Percentiles rank a stretch among this genome's conserved stretches.
phyloP scores from a whole-genome alignment of 345 rosid genomes.

The Eucalyptus shirleyi region DNA sequence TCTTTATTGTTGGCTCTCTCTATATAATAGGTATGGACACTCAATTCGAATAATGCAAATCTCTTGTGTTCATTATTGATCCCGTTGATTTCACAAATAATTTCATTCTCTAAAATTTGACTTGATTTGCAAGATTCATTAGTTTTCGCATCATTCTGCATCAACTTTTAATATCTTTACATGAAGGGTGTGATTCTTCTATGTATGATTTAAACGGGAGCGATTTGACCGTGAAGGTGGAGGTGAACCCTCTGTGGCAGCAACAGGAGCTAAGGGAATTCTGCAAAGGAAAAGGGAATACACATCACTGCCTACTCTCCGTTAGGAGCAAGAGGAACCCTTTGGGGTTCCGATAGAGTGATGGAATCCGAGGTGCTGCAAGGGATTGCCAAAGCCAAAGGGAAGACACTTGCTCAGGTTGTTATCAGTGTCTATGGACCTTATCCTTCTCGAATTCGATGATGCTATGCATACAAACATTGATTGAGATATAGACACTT shows the following conservation, averaged over 20 bases:
- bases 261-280: constrained; percentile 13
- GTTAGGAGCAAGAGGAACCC: constrained; percentile 15
- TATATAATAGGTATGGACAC: background rate
- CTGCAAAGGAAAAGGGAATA: constrained; percentile 13
- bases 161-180: background rate
- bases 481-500: background rate
- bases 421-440: background rate
- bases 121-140: background rate
- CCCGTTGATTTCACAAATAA: background rate
- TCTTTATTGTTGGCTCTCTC: background rate
- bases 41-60: accelerated
- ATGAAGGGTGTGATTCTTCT: background rate
- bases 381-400: constrained; percentile 8
- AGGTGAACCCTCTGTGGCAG: constrained; percentile 21
- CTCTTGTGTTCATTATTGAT: background rate
- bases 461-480: background rate
- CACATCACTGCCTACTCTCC: constrained; percentile 19
- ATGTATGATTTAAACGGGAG: background rate
- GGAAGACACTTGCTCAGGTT: constrained; percentile 25
- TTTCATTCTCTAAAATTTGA: background rate
- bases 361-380: constrained; percentile 11
- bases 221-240: constrained; percentile 7
- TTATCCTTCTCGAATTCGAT: background rate
- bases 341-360: constrained; percentile 14
- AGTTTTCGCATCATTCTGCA: background rate